Evolutionary conservation across 257 asterid genomes (phyloP), one percentile per base, ranked within the genome.

Genomic region (Solanum paucissectum): DNA sequence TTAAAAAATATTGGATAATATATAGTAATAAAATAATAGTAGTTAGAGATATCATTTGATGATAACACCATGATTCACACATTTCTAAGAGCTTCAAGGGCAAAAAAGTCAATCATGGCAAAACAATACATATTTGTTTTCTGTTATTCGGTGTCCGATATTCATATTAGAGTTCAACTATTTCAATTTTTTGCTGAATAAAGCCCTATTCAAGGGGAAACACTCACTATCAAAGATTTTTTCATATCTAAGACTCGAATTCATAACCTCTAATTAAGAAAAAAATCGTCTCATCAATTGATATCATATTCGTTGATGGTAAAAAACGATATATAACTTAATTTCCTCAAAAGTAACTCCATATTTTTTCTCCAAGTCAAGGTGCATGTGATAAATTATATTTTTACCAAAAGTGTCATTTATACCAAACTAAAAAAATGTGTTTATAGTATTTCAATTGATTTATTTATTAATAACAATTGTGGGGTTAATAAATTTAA

Each of bases 141-240:
- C 3, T 3, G 6, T 16, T 52, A 52, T 52, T 52, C 0, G 0
- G 2, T 7, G 1, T 52, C 0, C 4, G n/a, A 0, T 52, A 52
- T 52, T 0, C 1, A 52, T 52, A 52, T 52, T 52, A 2, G 4
- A 52, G 3, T 18, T 2, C 0, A 6, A 1, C n/a, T 18, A 6
- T 52, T 52, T 52, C 9, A 18, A 18, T 0, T 52, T 52, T 52
- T 0, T 52, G 23, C 0, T 52, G 0, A 0, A 52, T 52, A 52
- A 52, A 52, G 0, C n/a, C n/a, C n/a, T 18, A 52, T 6, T 52
- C n/a, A 52, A 52, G n/a, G 0, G 0, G 0, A 29, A 29, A 29
- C 2, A 2, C 32, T 29, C 32, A 29, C 9, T 2, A 52, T 52
- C 62, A 16, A 52, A 52, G 0, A 52, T 0, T 2, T 14, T 52